phyloP scores from a whole-genome alignment of 306 rosid species.

The Casuarina equisetifolia region DNA sequence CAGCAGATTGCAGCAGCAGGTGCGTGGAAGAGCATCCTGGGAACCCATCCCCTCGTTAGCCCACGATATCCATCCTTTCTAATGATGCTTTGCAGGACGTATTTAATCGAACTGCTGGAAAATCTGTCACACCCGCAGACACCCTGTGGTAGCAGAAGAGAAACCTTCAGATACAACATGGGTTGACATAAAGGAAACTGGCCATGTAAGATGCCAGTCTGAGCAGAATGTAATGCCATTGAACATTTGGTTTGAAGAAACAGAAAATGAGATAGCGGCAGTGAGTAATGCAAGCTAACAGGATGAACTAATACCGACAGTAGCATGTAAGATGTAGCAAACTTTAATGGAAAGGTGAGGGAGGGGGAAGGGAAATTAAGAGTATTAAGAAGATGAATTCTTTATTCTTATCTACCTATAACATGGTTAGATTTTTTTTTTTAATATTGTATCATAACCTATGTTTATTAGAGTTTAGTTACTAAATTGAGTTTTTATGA shows the following conservation, averaged over 20 bases:
- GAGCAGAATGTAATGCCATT: background rate
- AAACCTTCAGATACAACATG: conserved; percentile 5
- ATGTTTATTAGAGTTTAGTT: too few species aligned
- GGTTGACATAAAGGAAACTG: background rate
- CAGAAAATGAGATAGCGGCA: background rate
- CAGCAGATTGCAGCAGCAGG: conserved; percentile 72
- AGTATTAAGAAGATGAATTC: too few species aligned
- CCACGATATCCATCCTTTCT: conserved; percentile 52
- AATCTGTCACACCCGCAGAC: conserved; percentile 53
- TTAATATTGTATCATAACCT: too few species aligned
- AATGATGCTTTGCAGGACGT: conserved; percentile 38
- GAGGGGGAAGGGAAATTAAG: too few species aligned
- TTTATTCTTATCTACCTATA: too few species aligned
- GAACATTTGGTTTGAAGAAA: background rate
- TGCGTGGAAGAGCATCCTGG: conserved; percentile 63
- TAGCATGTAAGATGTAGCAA: too few species aligned
- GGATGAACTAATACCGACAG: too few species aligned
- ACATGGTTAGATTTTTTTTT: too few species aligned
- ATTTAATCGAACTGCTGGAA: conserved; percentile 43
- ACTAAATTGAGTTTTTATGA: too few species aligned
- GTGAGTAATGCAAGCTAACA: too few species aligned
- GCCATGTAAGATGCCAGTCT: background rate
- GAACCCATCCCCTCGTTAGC: conserved; percentile 47
- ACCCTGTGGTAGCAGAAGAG: conserved; percentile 33
- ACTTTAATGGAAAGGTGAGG: too few species aligned